Conservation (phyloP, 2,329 filamentous ascomycete genomes). For the Phoma herbarum region DNA sequence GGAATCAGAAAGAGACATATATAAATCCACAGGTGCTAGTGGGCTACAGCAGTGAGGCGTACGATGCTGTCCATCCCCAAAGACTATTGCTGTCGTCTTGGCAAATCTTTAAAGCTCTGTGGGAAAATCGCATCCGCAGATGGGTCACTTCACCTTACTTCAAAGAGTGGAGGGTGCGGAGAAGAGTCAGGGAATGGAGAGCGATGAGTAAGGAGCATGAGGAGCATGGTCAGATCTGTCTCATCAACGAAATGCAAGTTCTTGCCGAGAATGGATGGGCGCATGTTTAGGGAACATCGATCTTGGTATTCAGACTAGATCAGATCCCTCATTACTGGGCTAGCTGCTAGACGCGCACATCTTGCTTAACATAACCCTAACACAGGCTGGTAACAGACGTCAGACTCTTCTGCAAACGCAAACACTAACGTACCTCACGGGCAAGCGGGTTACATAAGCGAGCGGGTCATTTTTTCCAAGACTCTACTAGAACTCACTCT, state of each 20-base stretch:
- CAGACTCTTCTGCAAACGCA: no score
- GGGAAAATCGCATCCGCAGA: slow-evolving; percentile 1
- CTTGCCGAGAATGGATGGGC: background rate
- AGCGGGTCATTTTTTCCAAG: no score
- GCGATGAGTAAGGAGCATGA: background rate
- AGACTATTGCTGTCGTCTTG: background rate
- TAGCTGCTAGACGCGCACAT: no score
- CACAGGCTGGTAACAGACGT: no score
- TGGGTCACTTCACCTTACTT: background rate
- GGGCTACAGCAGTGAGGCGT: background rate
- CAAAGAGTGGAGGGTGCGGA: background rate
- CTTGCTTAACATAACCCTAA: no score
- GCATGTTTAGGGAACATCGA: background rate
- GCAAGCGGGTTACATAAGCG: no score
- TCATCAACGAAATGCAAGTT: background rate
- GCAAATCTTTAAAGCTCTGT: background rate
- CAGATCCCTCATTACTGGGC: no score
- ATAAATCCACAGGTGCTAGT: background rate
- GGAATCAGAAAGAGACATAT: background rate
- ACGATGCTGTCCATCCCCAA: background rate
- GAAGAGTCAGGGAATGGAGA: background rate
- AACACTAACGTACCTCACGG: no score
- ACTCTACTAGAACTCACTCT: no score
- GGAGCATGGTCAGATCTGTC: background rate
- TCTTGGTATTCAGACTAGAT: no score